phyloP scores from a whole-genome alignment of 257 asterid genomes.

The Rauvolfia tetraphylla region DNA sequence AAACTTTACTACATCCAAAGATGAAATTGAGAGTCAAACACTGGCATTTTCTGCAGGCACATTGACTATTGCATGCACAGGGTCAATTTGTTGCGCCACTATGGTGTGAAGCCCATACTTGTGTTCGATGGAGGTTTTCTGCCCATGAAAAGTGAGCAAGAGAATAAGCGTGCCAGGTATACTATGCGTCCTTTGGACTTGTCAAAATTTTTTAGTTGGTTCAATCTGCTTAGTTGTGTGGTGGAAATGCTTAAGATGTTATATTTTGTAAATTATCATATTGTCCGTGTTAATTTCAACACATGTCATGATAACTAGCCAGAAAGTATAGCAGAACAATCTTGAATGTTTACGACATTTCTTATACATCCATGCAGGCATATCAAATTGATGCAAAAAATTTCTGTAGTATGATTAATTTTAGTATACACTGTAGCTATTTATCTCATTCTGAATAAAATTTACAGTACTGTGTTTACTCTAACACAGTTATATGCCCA shows the following conservation, averaged over 20 bases:
- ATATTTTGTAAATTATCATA: neutral
- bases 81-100: conserved; percentile 83
- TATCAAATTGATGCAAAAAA: neutral
- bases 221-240: conserved; percentile 13
- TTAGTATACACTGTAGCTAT: neutral
- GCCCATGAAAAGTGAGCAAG: conserved; percentile 92
- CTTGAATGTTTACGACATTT: neutral
- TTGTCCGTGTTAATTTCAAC: neutral
- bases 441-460: neutral
- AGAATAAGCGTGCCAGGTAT: conserved; percentile 87
- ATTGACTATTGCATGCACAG: conserved; percentile 93
- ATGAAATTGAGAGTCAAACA: neutral
- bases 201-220: conserved; percentile 9
- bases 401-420: neutral
- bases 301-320: neutral
- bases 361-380: neutral
- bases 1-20: neutral
- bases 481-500: no score
- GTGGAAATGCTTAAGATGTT: neutral
- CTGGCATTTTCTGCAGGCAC: conserved; percentile 46
- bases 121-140: conserved; percentile 95
- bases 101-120: conserved; percentile 78
- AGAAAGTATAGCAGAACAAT: neutral
- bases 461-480: neutral
- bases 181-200: neutral